phyloP scores from a whole-genome alignment of 2,329 filamentous ascomycete genomes.

The Microdochium nivale region DNA sequence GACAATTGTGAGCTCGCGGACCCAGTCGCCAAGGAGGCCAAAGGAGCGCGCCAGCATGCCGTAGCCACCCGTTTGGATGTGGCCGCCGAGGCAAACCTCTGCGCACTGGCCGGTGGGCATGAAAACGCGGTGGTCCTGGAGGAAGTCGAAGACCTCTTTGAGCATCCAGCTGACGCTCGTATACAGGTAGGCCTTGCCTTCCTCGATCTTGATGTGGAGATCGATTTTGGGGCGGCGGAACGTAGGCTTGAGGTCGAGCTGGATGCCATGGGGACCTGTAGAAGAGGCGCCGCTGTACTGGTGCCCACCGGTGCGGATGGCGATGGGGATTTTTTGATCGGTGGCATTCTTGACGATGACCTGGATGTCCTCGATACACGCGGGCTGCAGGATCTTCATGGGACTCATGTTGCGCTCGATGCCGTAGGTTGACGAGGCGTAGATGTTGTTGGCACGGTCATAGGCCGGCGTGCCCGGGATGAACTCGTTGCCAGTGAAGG shows the following conservation, averaged over 20 bases:
- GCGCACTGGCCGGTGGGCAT: slow-evolving; percentile 37
- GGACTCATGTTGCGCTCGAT: slow-evolving; percentile 33
- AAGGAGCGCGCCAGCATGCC: slow-evolving; percentile 37
- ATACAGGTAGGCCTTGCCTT: slow-evolving; percentile 21
- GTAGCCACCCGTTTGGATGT: slow-evolving; percentile 38
- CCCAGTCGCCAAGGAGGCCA: slow-evolving; percentile 46
- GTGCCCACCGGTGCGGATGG: slow-evolving; percentile 37
- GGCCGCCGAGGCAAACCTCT: slow-evolving; percentile 35
- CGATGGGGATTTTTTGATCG: slow-evolving; percentile 28
- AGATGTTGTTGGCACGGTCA: slow-evolving; percentile 19
- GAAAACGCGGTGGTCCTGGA: slow-evolving; percentile 29
- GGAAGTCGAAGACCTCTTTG: slow-evolving; percentile 31
- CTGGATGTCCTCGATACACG: slow-evolving; percentile 31
- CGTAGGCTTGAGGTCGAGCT: slow-evolving; percentile 32
- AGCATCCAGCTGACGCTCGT: slow-evolving; percentile 32
- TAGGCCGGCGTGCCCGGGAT: not conserved
- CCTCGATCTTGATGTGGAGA: not conserved
- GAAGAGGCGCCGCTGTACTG: slow-evolving; percentile 41
- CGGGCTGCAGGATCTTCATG: slow-evolving; percentile 32
- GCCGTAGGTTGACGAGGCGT: slow-evolving; percentile 32
- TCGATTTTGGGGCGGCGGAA: slow-evolving; percentile 17
- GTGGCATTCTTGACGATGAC: slow-evolving; percentile 29
- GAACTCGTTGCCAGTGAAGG: too few species aligned
- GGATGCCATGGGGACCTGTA: slow-evolving; percentile 32
- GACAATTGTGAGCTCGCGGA: slow-evolving; percentile 38